phyloP scores from a whole-genome alignment of 192 early-diverging fungal genomes.

The Bifiguratus adelaidae region DNA sequence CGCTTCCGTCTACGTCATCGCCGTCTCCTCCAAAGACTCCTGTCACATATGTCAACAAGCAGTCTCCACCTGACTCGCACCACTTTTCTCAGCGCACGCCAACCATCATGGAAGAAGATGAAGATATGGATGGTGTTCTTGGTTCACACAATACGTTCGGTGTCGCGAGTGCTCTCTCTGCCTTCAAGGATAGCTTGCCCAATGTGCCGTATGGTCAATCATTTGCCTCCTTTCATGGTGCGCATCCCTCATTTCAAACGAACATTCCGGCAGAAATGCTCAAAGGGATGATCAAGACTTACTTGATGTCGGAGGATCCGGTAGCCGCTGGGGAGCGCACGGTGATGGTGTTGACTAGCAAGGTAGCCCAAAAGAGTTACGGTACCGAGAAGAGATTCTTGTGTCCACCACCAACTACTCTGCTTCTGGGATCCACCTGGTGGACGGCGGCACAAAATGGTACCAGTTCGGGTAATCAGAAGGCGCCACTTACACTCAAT shows the following conservation, averaged over 20 bases:
- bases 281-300: slow-evolving; percentile 32
- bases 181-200: neutral
- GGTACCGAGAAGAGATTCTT: slow-evolving; percentile 86
- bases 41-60: neutral
- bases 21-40: neutral
- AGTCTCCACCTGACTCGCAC: neutral
- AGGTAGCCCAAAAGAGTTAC: slow-evolving; percentile 90
- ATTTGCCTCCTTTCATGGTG: too few species aligned
- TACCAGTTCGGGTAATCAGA: slow-evolving; percentile 1
- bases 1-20: slow-evolving; percentile 1
- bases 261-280: slow-evolving; percentile 8
- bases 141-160: neutral
- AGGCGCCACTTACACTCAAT: slow-evolving; percentile 8
- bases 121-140: neutral
- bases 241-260: slow-evolving; percentile 4
- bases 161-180: neutral
- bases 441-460: slow-evolving; percentile 24
- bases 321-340: slow-evolving; percentile 39
- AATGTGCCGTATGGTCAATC: slow-evolving; percentile 5
- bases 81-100: slow-evolving; percentile 1
- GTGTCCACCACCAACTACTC: slow-evolving; percentile 74
- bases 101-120: slow-evolving; percentile 4
- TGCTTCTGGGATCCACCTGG: slow-evolving; percentile 68
- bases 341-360: slow-evolving; percentile 72
- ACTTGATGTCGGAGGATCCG: slow-evolving; percentile 27